Base-by-base conservation (phyloP, 306 rosid genomes). In the Biancaea sappan region DNA sequence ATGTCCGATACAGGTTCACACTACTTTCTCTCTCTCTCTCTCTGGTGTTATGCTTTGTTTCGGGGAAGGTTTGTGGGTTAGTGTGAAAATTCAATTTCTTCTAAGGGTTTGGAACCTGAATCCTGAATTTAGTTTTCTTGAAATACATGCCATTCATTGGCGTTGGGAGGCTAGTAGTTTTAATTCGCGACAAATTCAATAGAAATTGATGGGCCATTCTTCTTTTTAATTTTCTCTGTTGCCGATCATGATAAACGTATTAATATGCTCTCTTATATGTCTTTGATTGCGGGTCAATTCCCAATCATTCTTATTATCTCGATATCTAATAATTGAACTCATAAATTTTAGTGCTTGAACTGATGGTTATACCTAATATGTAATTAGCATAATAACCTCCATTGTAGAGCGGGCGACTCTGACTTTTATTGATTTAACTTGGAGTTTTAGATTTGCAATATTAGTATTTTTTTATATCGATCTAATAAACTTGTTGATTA, bases 1-100 rank as follows among this genome's bases (percentile, higher is more conserved):
- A 91, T 81, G 97, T 94, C 77, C 79, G 58, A 82, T 94, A 94
- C 94, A 94, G 98, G 96, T 91, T 43, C 77, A 18, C 60, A 50
- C 52, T 61, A 19, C 67, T 56, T 58, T 22, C 71, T 81, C 56
- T 57, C 76, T 29, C 63, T 58, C 76, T 43, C 31, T 77, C 26
- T 62, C 8, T 15, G 29, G 44, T 4, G 4, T 72, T 41, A 11
- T 18, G 60, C 25, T 68, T 48, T 32, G 24, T 24, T 44, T 35
- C 44, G 5, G 29, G 4, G 38, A 0, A 6, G 50, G 25, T 16
- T 16, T 34, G 35, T 29, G 5, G 43, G 31, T 54, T 56, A 4
- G 18, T 24, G 10, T 5, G 52, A 44, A 54, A 35, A 8, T 71
- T 16, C 24, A 1, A 5, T 69, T 12, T 24, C 19, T 1, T 3